Evolutionary conservation across 805 yeast species (phyloP).

Genomic region (Wickerhamiella australiensis): DNA sequence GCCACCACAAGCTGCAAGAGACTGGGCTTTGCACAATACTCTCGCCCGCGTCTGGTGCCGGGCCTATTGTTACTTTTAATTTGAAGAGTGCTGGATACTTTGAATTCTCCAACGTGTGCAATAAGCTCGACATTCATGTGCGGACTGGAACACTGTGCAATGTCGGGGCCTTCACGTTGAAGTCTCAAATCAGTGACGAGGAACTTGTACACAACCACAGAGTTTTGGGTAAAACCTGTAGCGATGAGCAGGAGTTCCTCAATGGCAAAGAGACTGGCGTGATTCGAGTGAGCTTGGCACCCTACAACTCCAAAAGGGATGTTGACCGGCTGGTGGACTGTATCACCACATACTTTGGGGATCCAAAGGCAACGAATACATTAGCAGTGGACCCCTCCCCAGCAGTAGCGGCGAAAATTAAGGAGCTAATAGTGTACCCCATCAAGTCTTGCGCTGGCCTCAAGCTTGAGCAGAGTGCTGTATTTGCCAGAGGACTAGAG

Average conservation of each 20-base stretch:
- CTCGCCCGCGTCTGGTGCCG: constrained; percentile 18
- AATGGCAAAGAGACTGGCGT: constrained; percentile 34
- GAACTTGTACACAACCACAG: constrained; percentile 26
- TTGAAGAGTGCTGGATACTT: constrained; percentile 30
- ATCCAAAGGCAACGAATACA: too few relatives aligned
- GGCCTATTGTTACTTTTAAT: constrained; percentile 34
- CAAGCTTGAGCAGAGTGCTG: constrained; percentile 20
- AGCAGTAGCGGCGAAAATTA: constrained; percentile 14
- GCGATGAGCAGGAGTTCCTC: constrained; percentile 33
- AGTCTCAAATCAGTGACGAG: constrained; percentile 23
- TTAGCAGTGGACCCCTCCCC: not conserved
- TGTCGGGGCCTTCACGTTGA: constrained; percentile 31
- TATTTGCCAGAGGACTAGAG: constrained; percentile 28
- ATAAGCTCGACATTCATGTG: constrained; percentile 27
- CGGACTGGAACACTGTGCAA: constrained; percentile 37
- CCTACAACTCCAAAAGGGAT: constrained; percentile 29
- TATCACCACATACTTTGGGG: constrained; percentile 23
- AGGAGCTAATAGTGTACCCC: constrained; percentile 30
- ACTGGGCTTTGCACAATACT: constrained; percentile 26
- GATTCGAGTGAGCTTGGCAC: constrained; percentile 34
- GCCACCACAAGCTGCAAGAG: constrained; percentile 19
- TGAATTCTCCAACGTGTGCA: constrained; percentile 30
- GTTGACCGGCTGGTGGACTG: constrained; percentile 26
- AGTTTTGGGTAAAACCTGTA: constrained; percentile 33
- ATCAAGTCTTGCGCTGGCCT: constrained; percentile 35